Base-by-base conservation (phyloP, 305 asterid species). In the Fraxinus paxiana region DNA sequence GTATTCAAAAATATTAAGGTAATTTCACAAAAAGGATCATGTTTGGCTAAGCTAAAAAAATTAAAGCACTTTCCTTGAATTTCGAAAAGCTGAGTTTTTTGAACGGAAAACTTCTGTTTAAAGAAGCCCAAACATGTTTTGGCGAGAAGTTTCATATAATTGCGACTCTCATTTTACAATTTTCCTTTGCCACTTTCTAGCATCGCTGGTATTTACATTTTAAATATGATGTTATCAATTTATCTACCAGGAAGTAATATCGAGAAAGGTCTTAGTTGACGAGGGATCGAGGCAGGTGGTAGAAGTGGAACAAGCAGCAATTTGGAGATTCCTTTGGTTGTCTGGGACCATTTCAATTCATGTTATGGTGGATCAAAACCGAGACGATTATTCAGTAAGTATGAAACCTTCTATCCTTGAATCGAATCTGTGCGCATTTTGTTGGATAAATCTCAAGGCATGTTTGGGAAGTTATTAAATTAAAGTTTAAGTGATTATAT, bases 1-100 rank as follows among this genome's bases (percentile, higher is more conserved):
- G 98, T 95, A 77, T 95, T 95, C 92, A 95, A 94, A 81, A 94
- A 92, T 87, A 92, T 95, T 34, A 90, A 93, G 98, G 99, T 92
- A 83, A 74, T 59, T 24, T 20, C 15, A 24, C 1, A 7, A 56
- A 56, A 0, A 56, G 22, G 33, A 20, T 28, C n/a, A 22, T 24
- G 33, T 24, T 24, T 63, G 5, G 34, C 72, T 63, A 24, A 63
- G n/a, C 31, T 24, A 63, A 24, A 63, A 1, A 6, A 0, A 20
- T 34, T 0, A 34, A 56, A 56, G 8, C 0, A 6, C 69, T 59
- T 59, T 18, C 4, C 9, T 59, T 59, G 26, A 7, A 59, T 17
- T 59, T 59, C 6, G 28, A 20, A 20, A 59, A 59, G 13, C 2
- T n/a, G 61, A 48, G 20, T 2, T 48, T 41, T 15, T 43, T 41